Percentiles rank a stretch among this genome's conserved stretches.
These are phyloP conservation scores for Raddia distichophylla DNA, from an alignment of 176 grass and related monocot genomes.

Conservation along the genomic window DNA sequence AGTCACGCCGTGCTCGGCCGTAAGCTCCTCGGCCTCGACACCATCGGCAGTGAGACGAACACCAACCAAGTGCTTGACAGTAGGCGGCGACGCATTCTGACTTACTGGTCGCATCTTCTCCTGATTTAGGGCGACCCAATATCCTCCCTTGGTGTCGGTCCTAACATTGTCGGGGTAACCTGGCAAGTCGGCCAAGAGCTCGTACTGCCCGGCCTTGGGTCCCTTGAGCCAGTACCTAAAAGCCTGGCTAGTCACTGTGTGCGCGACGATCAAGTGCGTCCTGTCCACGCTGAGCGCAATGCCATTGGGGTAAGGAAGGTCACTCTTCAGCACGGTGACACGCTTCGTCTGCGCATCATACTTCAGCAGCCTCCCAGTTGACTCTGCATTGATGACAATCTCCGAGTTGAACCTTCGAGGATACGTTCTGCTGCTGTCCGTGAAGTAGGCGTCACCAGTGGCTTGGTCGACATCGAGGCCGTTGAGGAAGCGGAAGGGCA, in stretches of 20 bases:
- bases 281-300: too few species aligned
- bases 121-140: constrained; percentile 59
- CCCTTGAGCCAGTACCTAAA: constrained; percentile 53
- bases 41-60: constrained; percentile 34
- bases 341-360: too few species aligned
- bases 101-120: constrained; percentile 3
- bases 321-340: too few species aligned
- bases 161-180: constrained; percentile 69
- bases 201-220: constrained; percentile 6
- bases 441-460: constrained; percentile 62
- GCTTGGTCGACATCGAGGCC: constrained; percentile 60
- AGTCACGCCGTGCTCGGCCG: constrained; percentile 28
- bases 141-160: constrained; percentile 33
- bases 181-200: constrained; percentile 56
- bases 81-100: background rate
- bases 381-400: background rate
- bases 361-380: too few species aligned
- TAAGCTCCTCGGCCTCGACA: constrained; percentile 34
- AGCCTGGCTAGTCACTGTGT: constrained; percentile 44
- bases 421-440: constrained; percentile 53
- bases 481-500: constrained; percentile 64
- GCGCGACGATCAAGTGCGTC: background rate
- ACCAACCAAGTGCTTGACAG: constrained; percentile 35
- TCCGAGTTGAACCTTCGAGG: constrained; percentile 3
- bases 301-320: too few species aligned